Conservation (phyloP, 768 basidiomycete species). For the Tylopilus sp. region DNA sequence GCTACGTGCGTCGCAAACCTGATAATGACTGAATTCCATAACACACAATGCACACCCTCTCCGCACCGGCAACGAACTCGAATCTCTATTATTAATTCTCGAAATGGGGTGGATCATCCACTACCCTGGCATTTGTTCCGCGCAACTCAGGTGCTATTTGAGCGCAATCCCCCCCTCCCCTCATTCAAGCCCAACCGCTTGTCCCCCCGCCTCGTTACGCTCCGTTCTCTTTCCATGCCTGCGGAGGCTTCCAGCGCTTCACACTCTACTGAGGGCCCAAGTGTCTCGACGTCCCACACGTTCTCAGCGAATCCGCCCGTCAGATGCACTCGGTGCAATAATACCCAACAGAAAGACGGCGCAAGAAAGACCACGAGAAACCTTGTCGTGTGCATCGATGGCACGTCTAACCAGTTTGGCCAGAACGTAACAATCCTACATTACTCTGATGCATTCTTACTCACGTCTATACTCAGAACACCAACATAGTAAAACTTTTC, state of each 20-base stretch:
- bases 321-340: constrained; percentile 17
- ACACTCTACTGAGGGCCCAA: background rate
- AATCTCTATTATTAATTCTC: background rate
- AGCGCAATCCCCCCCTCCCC: background rate
- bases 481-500: constrained; percentile 34
- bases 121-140: no score
- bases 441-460: background rate
- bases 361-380: constrained; percentile 26
- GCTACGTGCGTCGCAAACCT: no score
- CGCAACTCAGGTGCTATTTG: constrained; percentile 3
- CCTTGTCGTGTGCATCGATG: constrained; percentile 22
- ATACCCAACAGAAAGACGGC: background rate
- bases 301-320: background rate
- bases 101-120: background rate
- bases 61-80: background rate
- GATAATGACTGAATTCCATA: no score
- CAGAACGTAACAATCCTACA: constrained; percentile 37
- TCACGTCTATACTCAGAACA: constrained; percentile 21
- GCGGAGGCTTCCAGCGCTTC: background rate
- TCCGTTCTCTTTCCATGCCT: background rate
- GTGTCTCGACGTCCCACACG: background rate
- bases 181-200: background rate
- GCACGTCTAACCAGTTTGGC: constrained; percentile 13
- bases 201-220: background rate
- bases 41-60: background rate